A percentile compares a stretch with the other conserved stretches of the same genome.
Conservation (phyloP, 805 yeast genomes). For the Monosporozyma yasuniensis region DNA sequence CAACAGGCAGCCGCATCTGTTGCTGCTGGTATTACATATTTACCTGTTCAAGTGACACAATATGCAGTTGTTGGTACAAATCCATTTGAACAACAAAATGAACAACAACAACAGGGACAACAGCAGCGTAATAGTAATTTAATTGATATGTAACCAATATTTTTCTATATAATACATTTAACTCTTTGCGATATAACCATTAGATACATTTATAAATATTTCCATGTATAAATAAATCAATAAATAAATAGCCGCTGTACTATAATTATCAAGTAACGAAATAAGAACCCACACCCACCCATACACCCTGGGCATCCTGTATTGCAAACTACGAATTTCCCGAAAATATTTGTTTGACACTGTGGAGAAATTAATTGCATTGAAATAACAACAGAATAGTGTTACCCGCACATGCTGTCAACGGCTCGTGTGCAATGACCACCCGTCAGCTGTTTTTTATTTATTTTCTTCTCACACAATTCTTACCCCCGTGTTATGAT, state of each 20-base stretch:
- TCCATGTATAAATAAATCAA: too few species aligned
- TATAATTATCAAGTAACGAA: neutral
- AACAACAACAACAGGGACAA: conserved; percentile 8
- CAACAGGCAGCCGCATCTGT: conserved; percentile 7
- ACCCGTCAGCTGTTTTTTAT: too few species aligned
- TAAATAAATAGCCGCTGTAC: neutral
- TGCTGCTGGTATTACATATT: conserved; percentile 6
- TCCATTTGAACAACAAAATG: conserved; percentile 9
- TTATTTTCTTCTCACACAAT: neutral
- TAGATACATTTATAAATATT: neutral
- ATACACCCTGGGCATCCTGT: neutral
- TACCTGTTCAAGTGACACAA: conserved; percentile 9
- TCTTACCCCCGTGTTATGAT: too few species aligned
- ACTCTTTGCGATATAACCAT: too few species aligned
- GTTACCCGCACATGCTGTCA: neutral
- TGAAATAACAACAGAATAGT: neutral
- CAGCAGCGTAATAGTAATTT: conserved; percentile 14
- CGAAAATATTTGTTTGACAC: too few species aligned
- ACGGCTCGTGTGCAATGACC: too few species aligned
- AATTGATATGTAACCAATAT: conserved; percentile 19
- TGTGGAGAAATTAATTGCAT: too few species aligned
- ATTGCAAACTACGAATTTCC: neutral
- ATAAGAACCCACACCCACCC: too few species aligned
- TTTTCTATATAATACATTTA: neutral
- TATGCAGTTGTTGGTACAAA: conserved; percentile 1